Percentiles rank a stretch among this genome's conserved stretches.
Conservation (phyloP, 441 rosid species). For the Macaranga tanarius region DNA sequence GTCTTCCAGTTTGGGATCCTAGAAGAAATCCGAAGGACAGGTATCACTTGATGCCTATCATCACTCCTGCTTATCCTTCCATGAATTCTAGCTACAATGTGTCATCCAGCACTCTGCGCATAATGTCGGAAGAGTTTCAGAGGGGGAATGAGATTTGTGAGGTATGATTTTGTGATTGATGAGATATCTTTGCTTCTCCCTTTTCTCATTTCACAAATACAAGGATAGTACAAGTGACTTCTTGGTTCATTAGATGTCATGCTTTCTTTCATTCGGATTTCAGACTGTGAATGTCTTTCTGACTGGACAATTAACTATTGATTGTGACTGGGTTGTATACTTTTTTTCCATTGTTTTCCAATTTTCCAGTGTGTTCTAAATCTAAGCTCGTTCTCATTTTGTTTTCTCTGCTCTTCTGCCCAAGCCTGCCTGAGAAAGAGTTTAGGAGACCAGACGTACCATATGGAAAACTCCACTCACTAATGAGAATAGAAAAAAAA, state of each 20-base stretch:
- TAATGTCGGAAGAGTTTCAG: slow-evolving; percentile 88
- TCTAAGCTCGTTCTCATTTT: not conserved
- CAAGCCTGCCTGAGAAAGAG: not conserved
- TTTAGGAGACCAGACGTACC: not conserved
- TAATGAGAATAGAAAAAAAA: not conserved
- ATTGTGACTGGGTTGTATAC: not conserved
- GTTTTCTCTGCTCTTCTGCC: not conserved
- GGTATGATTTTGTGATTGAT: slow-evolving; percentile 45
- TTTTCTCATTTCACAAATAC: too few relatives aligned
- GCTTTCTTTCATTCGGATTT: not conserved
- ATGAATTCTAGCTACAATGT: slow-evolving; percentile 99
- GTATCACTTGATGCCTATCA: slow-evolving; percentile 93
- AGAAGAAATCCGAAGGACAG: slow-evolving; percentile 83
- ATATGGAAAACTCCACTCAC: not conserved
- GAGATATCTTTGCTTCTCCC: slow-evolving; percentile 15
- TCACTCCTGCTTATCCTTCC: slow-evolving; percentile 95
- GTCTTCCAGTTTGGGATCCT: slow-evolving; percentile 98
- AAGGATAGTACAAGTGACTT: not conserved
- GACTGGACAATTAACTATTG: not conserved
- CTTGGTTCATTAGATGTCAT: not conserved
- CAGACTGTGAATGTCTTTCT: not conserved
- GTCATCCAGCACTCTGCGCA: slow-evolving; percentile 77
- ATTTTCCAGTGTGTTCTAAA: not conserved
- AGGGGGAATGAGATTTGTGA: slow-evolving; percentile 91
- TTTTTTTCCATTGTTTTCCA: not conserved